These are phyloP conservation scores for Psilocybe sp. DNA, from an alignment of 768 basidiomycete genomes.

Conservation along the genomic window DNA sequence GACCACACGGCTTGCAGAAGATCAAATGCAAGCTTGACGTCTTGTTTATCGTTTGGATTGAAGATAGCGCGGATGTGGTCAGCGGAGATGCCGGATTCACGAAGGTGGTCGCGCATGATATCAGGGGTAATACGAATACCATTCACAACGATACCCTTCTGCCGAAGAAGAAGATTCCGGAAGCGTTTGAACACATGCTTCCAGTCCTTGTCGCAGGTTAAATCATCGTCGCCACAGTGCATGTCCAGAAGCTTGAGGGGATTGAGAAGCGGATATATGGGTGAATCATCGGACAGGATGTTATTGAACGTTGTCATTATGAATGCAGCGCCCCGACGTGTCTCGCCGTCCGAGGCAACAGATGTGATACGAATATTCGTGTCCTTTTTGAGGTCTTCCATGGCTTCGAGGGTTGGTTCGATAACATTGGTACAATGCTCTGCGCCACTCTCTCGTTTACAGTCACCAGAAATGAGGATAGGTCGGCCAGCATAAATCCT, in stretches of 20 bases:
- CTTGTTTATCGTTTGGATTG: conserved; percentile 29
- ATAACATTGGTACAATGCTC: too few relatives aligned
- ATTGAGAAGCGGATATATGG: conserved; percentile 20
- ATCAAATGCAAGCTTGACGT: conserved; percentile 24
- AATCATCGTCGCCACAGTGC: conserved; percentile 29
- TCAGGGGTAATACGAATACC: conserved; percentile 21
- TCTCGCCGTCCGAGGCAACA: too few relatives aligned
- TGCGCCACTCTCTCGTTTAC: too few relatives aligned
- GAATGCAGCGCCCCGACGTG: too few relatives aligned
- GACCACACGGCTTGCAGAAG: conserved; percentile 23
- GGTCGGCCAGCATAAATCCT: too few relatives aligned
- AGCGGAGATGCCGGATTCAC: background rate
- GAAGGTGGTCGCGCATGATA: conserved; percentile 21
- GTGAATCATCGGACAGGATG: conserved; percentile 14
- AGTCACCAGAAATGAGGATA: too few relatives aligned
- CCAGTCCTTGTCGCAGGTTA: conserved; percentile 32
- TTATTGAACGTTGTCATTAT: conserved; percentile 21
- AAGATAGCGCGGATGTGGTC: conserved; percentile 15
- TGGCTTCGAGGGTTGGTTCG: too few relatives aligned
- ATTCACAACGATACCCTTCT: conserved; percentile 17
- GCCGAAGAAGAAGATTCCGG: conserved; percentile 25
- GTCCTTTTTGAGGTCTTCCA: too few relatives aligned
- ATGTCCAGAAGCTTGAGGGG: conserved; percentile 23
- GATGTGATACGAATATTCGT: too few relatives aligned
- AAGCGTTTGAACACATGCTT: conserved; percentile 32